phyloP scores from a whole-genome alignment of 345 rosid species.

The Salix udensis region DNA sequence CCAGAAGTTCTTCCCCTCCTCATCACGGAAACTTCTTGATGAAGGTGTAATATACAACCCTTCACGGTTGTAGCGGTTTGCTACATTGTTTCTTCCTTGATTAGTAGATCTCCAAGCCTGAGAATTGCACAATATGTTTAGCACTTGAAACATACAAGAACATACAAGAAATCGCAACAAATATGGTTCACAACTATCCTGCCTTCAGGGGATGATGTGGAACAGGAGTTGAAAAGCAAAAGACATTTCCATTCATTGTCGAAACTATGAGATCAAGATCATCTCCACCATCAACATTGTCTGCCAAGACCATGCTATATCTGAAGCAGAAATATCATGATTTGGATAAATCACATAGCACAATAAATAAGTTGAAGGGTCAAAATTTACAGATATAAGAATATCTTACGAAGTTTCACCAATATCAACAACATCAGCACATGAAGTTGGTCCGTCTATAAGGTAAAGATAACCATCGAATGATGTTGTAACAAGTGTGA shows the following conservation, averaged over 20 bases:
- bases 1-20: constrained; percentile 98
- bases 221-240: constrained; percentile 95
- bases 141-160: constrained; percentile 1
- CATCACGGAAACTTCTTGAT: constrained; percentile 92
- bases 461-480: constrained; percentile 96
- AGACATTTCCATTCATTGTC: constrained; percentile 97
- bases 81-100: constrained; percentile 95
- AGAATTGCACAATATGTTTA: constrained; percentile 19
- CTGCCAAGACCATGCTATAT: constrained; percentile 96
- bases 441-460: constrained; percentile 96
- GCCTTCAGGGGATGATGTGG: constrained; percentile 98
- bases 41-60: constrained; percentile 78
- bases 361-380: constrained; percentile 1
- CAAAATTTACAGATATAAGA: constrained; percentile 6
- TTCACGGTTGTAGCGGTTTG: constrained; percentile 63
- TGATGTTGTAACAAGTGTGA: constrained; percentile 85
- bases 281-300: constrained; percentile 98
- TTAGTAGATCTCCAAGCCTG: constrained; percentile 92
- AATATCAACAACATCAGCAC: constrained; percentile 93
- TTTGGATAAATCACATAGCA: constrained; percentile 9
- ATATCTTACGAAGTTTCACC: constrained; percentile 95
- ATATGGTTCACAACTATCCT: constrained; percentile 26
- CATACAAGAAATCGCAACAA: constrained; percentile 1
- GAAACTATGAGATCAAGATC: constrained; percentile 97
- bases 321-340: constrained; percentile 38